These are phyloP conservation scores for Cerrena zonata DNA, from an alignment of 1,284 basidiomycete genomes.

Conservation along the genomic window DNA sequence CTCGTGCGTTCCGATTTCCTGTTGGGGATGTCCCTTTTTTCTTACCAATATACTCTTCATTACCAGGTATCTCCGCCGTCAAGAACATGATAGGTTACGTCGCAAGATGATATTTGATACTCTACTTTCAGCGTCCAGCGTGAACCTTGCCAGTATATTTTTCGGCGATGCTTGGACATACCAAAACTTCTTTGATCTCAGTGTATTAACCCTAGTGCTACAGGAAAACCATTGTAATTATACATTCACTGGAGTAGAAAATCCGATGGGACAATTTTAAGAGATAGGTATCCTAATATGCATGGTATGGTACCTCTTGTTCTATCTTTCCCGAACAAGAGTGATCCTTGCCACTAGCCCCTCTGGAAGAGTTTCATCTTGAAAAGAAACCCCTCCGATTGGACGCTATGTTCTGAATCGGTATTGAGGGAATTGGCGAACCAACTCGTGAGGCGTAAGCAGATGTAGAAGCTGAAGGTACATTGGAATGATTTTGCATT, in stretches of 20 bases:
- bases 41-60: constrained; percentile 10
- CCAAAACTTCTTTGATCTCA: neutral
- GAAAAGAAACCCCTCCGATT: too few relatives aligned
- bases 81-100: constrained; percentile 34
- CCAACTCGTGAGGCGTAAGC: neutral
- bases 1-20: constrained; percentile 50
- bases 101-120: constrained; percentile 23
- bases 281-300: too few relatives aligned
- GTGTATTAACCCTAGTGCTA: neutral
- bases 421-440: too few relatives aligned
- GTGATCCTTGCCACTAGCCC: too few relatives aligned
- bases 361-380: too few relatives aligned
- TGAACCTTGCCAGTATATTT: constrained; percentile 30
- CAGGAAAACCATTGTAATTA: neutral
- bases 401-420: too few relatives aligned
- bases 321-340: too few relatives aligned
- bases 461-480: neutral
- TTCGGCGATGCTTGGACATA: constrained; percentile 18
- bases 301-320: too few relatives aligned
- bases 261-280: too few relatives aligned
- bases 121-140: neutral
- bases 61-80: constrained; percentile 70
- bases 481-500: neutral
- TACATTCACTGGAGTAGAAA: too few relatives aligned
- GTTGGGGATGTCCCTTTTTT: neutral